Evolutionary conservation across 2,329 filamentous ascomycete genomes (phyloP), one percentile per base, ranked within the genome.

Genomic region (Bipolaris bicolor): DNA sequence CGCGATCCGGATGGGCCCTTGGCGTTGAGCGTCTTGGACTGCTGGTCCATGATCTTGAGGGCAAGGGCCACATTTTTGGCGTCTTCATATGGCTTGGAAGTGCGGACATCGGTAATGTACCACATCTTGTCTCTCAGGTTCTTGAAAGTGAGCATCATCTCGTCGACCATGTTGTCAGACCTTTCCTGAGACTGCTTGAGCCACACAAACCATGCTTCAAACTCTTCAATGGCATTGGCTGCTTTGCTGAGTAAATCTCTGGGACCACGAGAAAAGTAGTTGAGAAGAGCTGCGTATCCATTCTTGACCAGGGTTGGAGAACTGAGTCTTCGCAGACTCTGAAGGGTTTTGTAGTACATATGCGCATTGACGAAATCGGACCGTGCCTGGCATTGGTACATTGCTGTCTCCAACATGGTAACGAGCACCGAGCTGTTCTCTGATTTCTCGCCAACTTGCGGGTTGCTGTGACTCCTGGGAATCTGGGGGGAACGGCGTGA

Each of bases 41-140:
- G 73, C 57, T 87, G 82, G 60, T 88, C 90, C 95, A 99, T 98
- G 7, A 90, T 92, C 76, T 95, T 96, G 48, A 99, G 80, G 4
- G 94, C 95, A 58, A 90, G 85, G 5, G 92, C 91, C 45, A 98
- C 89, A 63, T 94, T 91, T 57, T 89, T 88, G 37, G 91, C 92
- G 65, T 96, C 90, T 58, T 95, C 91, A 69, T 97, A 98, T 9
- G 88, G 87, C 47, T 88, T 90, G 3, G 95, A 97, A 68, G 94
- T 93, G 61, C 91, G 89, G 26, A 98, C 93, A 74, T 97, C 92
- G 1, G 91, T 94, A 58, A 95, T 90, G 74, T 96, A 99, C 95
- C 95, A 99, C 91, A 98, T 97, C 81, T 98, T 98, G 74, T 97
- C 91, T 40, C 95, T 87, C 37, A 97, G 82, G 20, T 89, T 88